Base-by-base conservation (phyloP, 371 early-diverging fungal genomes). In the Dinochytrium kinnereticum region DNA sequence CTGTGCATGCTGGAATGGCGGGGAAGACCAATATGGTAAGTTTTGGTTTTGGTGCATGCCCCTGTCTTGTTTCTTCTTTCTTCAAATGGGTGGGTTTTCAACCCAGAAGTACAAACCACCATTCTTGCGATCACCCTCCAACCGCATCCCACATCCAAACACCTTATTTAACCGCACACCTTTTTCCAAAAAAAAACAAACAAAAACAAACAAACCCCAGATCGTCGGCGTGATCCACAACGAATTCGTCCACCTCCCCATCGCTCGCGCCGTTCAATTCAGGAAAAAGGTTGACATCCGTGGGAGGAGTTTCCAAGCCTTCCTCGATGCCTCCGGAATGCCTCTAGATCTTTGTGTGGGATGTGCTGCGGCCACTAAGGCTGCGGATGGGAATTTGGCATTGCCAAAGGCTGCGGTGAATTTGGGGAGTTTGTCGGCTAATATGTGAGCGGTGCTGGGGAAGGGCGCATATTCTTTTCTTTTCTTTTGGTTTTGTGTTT, bases 1-100 rank as follows among this genome's bases (percentile, higher is more conserved):
- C 73, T 38, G 80, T 66, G 15, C 80, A 80, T 19, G 77, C 75
- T 5, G 80, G 78, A 36, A 73, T 80, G 74, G 80, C 80, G n/a
- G 80, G 80, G 57, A 77, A 77, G 53, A 80, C 80, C 37, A 59
- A 78, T 51, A 51, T 61, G 44, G 61, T 61, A 34, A 61, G 61
- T 31, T 31, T 17, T 37, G 7, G 13, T 24, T 37, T 61, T 36
- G 10, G 34, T 28, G 34, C 34, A 5, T 61, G 13, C 36, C 36
- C 61, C 31, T 34, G 10, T 10, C 2, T 34, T 13, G 28, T 26
- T 34, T 7, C 10, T 7, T 37, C 34, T 31, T 61, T 61, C 61
- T 17, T 37, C n/a, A n/a, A n/a, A n/a, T n/a, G n/a, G n/a, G n/a
- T n/a, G n/a, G n/a, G n/a, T n/a, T n/a, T n/a, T n/a, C n/a, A n/a